These are phyloP conservation scores for Penicillium bovifimosum DNA, from an alignment of 495 filamentous ascomycete genomes.

Conservation along the genomic window DNA sequence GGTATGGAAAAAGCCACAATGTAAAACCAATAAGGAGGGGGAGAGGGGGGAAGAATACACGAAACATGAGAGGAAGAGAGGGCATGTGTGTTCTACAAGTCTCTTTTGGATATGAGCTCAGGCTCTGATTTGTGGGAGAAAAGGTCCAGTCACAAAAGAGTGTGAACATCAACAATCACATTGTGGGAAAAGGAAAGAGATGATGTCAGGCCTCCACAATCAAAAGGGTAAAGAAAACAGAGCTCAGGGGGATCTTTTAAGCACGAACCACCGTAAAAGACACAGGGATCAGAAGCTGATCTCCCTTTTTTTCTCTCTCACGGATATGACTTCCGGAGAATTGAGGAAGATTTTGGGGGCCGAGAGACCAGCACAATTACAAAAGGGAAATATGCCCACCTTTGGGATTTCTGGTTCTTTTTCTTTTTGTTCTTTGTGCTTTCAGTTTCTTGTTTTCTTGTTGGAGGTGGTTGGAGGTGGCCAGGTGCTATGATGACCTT, in stretches of 20 bases:
- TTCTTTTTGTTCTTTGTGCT: no score
- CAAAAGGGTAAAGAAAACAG: neutral
- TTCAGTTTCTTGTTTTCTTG: no score
- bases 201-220: conserved; percentile 13
- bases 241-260: neutral
- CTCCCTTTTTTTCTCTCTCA: neutral
- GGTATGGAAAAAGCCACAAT: neutral
- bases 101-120: neutral
- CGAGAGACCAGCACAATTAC: neutral
- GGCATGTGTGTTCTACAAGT: neutral
- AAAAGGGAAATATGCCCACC: neutral
- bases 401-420: neutral
- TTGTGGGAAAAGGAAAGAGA: neutral
- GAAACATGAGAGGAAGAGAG: neutral
- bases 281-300: neutral
- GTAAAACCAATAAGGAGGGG: neutral
- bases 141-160: neutral
- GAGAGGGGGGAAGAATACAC: neutral
- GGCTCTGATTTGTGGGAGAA: neutral
- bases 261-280: conserved; percentile 10
- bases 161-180: neutral
- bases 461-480: no score
- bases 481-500: neutral
- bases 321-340: neutral
- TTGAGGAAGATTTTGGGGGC: neutral